Conservation (phyloP, 2,329 filamentous ascomycete genomes). For the Aspergillus uvarum region DNA sequence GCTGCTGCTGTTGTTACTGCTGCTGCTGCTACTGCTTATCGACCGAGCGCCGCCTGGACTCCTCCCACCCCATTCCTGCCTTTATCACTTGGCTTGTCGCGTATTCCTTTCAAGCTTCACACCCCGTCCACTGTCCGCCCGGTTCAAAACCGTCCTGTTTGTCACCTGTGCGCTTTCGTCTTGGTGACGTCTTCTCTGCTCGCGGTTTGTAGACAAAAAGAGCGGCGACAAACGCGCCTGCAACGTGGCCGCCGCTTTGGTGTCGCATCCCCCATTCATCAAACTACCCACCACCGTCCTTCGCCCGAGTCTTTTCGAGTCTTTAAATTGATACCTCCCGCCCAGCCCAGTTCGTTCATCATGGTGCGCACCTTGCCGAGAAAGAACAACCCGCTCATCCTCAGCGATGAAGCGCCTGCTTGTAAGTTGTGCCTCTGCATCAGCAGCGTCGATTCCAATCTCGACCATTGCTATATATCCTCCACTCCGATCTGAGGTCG, state of each 20-base stretch:
- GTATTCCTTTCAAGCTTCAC: conserved; percentile 1
- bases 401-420: conserved; percentile 42
- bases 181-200: conserved; percentile 24
- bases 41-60: conserved; percentile 3
- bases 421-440: conserved; percentile 40
- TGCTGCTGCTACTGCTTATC: conserved; percentile 9
- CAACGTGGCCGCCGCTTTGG: conserved; percentile 44
- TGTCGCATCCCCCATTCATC: conserved; percentile 30
- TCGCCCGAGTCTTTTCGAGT: conserved; percentile 12
- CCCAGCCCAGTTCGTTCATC: conserved; percentile 16
- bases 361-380: conserved; percentile 49
- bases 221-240: conserved; percentile 39
- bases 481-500: background rate
- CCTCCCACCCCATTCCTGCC: background rate
- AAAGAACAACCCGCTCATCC: conserved; percentile 48
- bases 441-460: conserved; percentile 18
- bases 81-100: conserved; percentile 18
- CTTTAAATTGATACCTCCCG: conserved; percentile 8
- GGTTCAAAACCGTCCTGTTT: conserved; percentile 8
- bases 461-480: background rate
- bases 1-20: background rate
- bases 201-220: conserved; percentile 5
- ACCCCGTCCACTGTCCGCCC: conserved; percentile 11
- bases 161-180: conserved; percentile 14
- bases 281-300: conserved; percentile 14